These are phyloP conservation scores for Kodamaea restingae DNA, from an alignment of 805 yeast species.

Conservation along the genomic window DNA sequence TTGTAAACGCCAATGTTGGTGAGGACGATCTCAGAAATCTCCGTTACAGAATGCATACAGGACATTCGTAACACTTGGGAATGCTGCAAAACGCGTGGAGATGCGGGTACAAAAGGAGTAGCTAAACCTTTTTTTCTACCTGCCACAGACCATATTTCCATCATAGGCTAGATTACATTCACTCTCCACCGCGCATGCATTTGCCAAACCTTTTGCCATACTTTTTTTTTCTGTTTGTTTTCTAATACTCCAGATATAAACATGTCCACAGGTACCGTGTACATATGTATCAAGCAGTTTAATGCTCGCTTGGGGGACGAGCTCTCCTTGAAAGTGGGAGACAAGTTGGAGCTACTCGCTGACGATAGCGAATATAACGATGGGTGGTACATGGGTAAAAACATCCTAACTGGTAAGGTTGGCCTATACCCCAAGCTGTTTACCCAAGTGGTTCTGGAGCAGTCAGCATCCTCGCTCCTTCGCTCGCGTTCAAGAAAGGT, in stretches of 20 bases:
- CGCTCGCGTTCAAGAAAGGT: slow-evolving; percentile 54
- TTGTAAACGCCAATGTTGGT: too few relatives aligned
- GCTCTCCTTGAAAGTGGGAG: slow-evolving; percentile 74
- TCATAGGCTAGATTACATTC: neutral
- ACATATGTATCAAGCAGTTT: slow-evolving; percentile 78
- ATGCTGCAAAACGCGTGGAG: neutral
- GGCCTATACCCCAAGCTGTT: slow-evolving; percentile 91
- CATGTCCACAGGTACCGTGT: slow-evolving; percentile 26
- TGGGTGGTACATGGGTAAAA: slow-evolving; percentile 95
- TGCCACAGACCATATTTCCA: too few relatives aligned
- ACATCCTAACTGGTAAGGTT: slow-evolving; percentile 63
- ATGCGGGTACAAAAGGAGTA: too few relatives aligned
- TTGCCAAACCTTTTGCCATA: neutral
- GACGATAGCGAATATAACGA: slow-evolving; percentile 93
- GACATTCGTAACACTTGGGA: neutral
- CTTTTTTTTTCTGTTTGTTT: neutral
- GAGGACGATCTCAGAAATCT: too few relatives aligned
- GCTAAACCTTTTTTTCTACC: too few relatives aligned
- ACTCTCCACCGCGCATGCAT: neutral
- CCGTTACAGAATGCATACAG: neutral
- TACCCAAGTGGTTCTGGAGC: slow-evolving; percentile 49
- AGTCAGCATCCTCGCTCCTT: slow-evolving; percentile 23
- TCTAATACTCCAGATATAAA: slow-evolving; percentile 3
- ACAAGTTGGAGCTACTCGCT: slow-evolving; percentile 80
- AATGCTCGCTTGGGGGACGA: slow-evolving; percentile 88